Conservation (phyloP, 208 protist genomes). For the Acanthamoeba triangularis region DNA sequence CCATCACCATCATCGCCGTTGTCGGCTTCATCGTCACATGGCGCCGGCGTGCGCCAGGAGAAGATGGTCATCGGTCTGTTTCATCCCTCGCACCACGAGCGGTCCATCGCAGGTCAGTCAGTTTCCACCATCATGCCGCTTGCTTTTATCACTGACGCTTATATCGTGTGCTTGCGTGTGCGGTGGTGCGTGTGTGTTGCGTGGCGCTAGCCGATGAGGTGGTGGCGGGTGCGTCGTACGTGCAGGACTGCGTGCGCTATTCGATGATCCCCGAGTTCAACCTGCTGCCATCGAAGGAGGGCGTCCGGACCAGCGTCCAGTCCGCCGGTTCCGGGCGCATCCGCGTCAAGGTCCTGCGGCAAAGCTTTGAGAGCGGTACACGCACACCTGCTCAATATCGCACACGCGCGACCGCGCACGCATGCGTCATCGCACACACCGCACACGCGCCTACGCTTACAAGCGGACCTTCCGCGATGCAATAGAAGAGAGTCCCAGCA, state of each 20-base stretch:
- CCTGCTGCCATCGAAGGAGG: background rate
- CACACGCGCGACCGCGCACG: too few relatives aligned
- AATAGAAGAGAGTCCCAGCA: background rate
- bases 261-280: constrained; percentile 50
- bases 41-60: background rate
- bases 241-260: constrained; percentile 3
- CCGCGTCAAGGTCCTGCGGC: background rate
- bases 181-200: background rate
- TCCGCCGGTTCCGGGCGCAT: background rate
- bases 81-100: constrained; percentile 24
- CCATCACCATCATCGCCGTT: background rate
- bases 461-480: background rate
- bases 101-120: background rate
- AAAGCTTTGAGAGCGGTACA: background rate
- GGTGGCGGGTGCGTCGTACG: background rate
- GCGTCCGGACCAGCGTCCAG: background rate
- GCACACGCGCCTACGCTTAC: too few relatives aligned
- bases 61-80: constrained; percentile 35
- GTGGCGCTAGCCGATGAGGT: background rate
- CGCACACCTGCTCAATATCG: too few relatives aligned
- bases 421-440: background rate
- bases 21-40: background rate
- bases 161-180: too few relatives aligned
- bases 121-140: background rate
- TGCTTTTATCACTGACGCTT: background rate